These are phyloP conservation scores for Gonapodya prolifera DNA, from an alignment of 192 early-diverging fungal genomes.

Conservation along the genomic window DNA sequence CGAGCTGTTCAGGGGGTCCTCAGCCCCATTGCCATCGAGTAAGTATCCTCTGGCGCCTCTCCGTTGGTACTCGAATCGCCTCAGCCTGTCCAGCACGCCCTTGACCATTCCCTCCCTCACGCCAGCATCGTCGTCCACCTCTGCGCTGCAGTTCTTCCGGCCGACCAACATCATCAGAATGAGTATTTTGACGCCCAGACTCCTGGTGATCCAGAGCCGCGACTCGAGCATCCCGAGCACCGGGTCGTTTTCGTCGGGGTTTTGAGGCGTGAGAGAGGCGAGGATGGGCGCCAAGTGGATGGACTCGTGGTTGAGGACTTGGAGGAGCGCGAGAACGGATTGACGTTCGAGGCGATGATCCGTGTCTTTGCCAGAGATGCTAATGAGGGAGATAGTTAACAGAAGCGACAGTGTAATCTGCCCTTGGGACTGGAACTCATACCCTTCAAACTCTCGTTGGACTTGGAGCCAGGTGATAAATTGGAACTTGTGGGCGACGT, in stretches of 20 bases:
- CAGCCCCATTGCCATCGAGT: neutral
- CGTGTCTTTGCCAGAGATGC: neutral
- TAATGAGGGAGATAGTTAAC: neutral
- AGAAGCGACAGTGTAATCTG: neutral
- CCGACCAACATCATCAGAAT: neutral
- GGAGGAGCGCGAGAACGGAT: neutral
- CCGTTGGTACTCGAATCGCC: neutral
- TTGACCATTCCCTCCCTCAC: neutral
- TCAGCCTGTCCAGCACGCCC: neutral
- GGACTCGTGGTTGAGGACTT: neutral
- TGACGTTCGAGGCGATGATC: neutral
- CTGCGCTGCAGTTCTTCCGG: neutral
- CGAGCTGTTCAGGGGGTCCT: neutral
- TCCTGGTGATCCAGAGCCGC: neutral
- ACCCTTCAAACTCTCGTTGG: neutral
- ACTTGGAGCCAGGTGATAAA: neutral
- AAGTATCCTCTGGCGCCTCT: neutral
- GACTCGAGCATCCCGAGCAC: neutral
- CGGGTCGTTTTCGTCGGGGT: neutral
- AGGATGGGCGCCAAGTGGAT: neutral
- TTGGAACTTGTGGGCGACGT: neutral
- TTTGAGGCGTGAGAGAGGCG: neutral
- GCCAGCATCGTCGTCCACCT: neutral
- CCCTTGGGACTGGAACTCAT: neutral
- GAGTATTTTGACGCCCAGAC: neutral